A percentile compares a stretch with the other conserved stretches of the same genome.
Evolutionary conservation across 495 filamentous ascomycete species (phyloP).

Genomic region (Trypethelium eluteriae): DNA sequence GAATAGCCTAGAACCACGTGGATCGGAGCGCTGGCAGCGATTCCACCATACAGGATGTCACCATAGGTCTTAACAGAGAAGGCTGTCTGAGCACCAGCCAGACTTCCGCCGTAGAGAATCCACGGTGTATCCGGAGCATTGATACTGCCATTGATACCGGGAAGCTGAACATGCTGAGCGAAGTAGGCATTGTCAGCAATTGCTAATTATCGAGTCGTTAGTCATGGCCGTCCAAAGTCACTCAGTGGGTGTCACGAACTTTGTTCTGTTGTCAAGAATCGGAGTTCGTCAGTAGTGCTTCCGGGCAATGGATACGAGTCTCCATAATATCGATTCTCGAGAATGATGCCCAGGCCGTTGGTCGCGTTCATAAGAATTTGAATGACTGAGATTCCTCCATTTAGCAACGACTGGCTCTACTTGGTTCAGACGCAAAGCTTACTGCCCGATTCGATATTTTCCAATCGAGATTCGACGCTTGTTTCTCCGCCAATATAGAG

Average conservation of each 20-base stretch:
- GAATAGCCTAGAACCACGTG: conserved; percentile 32
- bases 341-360: conserved; percentile 42
- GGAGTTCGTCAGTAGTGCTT: conserved; percentile 40
- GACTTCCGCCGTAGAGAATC: conserved; percentile 42
- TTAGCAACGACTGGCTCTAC: neutral
- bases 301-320: conserved; percentile 37
- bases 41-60: conserved; percentile 40
- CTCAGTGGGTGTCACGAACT: conserved; percentile 13
- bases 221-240: neutral
- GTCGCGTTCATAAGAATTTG: conserved; percentile 43
- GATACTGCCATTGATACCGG: conserved; percentile 31
- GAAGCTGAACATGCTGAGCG: conserved; percentile 39
- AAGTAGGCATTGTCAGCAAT: conserved; percentile 45
- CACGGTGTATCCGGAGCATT: conserved; percentile 39
- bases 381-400: conserved; percentile 25
- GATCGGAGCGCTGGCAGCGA: conserved; percentile 38
- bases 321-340: conserved; percentile 44
- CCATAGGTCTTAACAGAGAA: conserved; percentile 39
- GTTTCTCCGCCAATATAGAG: conserved; percentile 44
- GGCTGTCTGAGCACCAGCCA: conserved; percentile 41
- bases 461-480: conserved; percentile 18
- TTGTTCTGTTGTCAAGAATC: conserved; percentile 43
- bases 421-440: neutral
- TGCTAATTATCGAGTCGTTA: conserved; percentile 15
- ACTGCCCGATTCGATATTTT: conserved; percentile 34